Conservation (phyloP, 1,284 basidiomycete genomes). For the Irpex rosettiformis region DNA sequence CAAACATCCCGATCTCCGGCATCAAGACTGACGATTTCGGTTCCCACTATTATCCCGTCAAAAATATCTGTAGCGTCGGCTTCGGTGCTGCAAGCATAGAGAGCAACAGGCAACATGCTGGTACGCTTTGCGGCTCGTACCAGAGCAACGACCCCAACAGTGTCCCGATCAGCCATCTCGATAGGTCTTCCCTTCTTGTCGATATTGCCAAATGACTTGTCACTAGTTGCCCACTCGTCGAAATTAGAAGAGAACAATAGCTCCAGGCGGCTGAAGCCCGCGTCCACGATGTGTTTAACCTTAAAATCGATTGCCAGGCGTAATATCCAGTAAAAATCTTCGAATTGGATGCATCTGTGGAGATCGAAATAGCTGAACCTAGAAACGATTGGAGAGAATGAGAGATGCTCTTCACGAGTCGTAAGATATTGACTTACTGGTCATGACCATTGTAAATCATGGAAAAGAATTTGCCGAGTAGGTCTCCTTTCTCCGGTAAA, state of each 20-base stretch:
- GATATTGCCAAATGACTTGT: not conserved
- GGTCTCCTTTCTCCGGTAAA: constrained; percentile 1
- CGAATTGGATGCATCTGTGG: not conserved
- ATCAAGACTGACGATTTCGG: not conserved
- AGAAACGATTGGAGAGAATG: not conserved
- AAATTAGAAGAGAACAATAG: not conserved
- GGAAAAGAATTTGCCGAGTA: constrained; percentile 5
- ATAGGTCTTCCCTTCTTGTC: not conserved
- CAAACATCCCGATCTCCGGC: not conserved
- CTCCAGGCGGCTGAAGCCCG: not conserved
- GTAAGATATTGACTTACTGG: not conserved
- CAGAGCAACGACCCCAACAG: constrained; percentile 11
- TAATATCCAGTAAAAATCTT: not conserved
- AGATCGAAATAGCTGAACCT: not conserved
- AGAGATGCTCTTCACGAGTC: not conserved
- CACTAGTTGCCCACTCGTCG: not conserved
- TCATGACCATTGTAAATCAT: constrained; percentile 3
- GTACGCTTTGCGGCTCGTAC: constrained; percentile 11
- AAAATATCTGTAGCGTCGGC: constrained; percentile 1
- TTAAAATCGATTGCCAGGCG: not conserved
- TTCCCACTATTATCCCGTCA: not conserved
- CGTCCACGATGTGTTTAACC: not conserved
- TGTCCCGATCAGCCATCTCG: constrained; percentile 2
- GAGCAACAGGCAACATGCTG: constrained; percentile 9
- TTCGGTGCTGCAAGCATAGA: constrained; percentile 11